Conservation (phyloP, 2,329 filamentous ascomycete genomes). For the Dactylellina parvicollis region DNA sequence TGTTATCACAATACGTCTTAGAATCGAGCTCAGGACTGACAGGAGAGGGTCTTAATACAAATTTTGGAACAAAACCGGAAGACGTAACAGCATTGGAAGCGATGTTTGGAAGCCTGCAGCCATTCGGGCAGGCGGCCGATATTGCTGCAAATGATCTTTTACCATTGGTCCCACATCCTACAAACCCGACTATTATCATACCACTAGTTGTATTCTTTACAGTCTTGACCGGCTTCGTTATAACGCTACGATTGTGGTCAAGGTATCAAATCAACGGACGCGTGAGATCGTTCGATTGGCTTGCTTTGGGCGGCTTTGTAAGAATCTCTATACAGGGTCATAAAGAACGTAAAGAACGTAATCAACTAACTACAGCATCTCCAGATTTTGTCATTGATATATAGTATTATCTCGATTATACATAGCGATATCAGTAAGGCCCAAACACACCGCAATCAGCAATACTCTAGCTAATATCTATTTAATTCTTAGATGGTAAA, state of each 20-base stretch:
- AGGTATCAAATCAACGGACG: constrained; percentile 8
- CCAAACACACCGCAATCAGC: background rate
- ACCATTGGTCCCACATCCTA: constrained; percentile 1
- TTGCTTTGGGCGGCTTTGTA: constrained; percentile 20
- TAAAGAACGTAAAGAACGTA: background rate
- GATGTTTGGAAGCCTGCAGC: background rate
- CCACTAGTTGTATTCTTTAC: constrained; percentile 10
- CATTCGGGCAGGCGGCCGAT: background rate
- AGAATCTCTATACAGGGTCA: background rate
- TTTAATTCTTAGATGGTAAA: background rate
- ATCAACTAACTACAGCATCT: background rate
- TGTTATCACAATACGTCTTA: background rate
- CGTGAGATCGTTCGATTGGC: constrained; percentile 25
- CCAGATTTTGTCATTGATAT: constrained; percentile 18
- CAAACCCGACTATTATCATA: background rate
- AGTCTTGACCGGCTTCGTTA: constrained; percentile 14
- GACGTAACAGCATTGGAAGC: background rate
- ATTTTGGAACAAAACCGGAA: constrained; percentile 14
- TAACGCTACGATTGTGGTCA: constrained; percentile 24
- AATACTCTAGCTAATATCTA: background rate
- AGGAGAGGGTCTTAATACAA: background rate
- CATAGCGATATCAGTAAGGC: constrained; percentile 20
- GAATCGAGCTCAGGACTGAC: constrained; percentile 1
- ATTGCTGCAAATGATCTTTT: background rate
- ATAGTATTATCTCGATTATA: background rate